A percentile compares a stretch with the other conserved stretches of the same genome.
phyloP scores from a whole-genome alignment of 768 basidiomycete species.

The Infundibulicybe gibba region DNA sequence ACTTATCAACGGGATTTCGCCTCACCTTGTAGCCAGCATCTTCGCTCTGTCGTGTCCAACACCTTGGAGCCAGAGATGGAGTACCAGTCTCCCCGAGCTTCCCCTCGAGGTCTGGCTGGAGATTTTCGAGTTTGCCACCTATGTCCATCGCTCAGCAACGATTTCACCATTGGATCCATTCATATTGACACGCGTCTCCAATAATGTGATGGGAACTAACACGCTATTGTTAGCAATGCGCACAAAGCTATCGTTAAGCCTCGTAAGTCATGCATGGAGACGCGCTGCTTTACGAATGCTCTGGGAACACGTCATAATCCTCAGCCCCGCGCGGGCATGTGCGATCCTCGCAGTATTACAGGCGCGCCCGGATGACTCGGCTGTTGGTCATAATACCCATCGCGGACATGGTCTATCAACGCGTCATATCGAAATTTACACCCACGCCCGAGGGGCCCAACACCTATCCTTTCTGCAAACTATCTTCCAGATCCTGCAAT shows the following conservation, averaged over 20 bases:
- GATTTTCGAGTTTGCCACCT: conserved; percentile 54
- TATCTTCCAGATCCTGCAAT: conserved; percentile 39
- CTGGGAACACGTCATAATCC: conserved; percentile 42
- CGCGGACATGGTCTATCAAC: conserved; percentile 42
- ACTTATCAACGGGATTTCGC: conserved; percentile 1
- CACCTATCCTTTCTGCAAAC: conserved; percentile 34
- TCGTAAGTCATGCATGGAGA: conserved; percentile 46
- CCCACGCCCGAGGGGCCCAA: conserved; percentile 36
- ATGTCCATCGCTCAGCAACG: conserved; percentile 38
- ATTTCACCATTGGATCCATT: conserved; percentile 48
- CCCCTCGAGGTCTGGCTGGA: conserved; percentile 52
- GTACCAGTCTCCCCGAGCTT: conserved; percentile 27
- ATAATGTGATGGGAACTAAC: conserved; percentile 43
- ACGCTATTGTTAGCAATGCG: conserved; percentile 40
- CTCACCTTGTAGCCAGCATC: conserved; percentile 18
- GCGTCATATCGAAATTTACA: conserved; percentile 44
- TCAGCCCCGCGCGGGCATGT: conserved; percentile 39
- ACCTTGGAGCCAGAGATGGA: conserved; percentile 4
- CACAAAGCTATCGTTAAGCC: conserved; percentile 47
- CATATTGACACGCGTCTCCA: conserved; percentile 30
- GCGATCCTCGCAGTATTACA: conserved; percentile 32
- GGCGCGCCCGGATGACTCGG: conserved; percentile 7
- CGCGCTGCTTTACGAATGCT: conserved; percentile 35
- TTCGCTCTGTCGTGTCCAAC: conserved; percentile 14
- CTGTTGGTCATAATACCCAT: not conserved